These are phyloP conservation scores for Cryptomeria japonica DNA, from an alignment of 75 land plant genomes.

Conservation along the genomic window DNA sequence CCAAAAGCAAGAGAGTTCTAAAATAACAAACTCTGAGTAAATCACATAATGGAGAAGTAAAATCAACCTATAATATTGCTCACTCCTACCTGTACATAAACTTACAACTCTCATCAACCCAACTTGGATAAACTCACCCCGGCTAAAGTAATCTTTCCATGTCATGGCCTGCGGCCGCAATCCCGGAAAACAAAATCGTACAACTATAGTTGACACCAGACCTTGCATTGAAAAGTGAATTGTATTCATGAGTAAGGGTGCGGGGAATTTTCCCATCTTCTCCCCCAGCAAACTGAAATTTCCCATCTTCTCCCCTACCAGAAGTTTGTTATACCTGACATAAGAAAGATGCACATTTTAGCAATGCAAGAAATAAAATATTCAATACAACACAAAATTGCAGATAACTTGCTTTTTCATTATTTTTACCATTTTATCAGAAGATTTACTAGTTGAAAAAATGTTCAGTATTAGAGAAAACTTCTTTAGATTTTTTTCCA, in stretches of 20 bases:
- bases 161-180: conserved; percentile 32
- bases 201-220: conserved; percentile 56
- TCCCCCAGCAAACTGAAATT: conserved; percentile 80
- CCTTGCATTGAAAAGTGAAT: conserved; percentile 97
- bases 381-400: neutral
- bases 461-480: neutral
- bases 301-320: conserved; percentile 39
- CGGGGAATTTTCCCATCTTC: conserved; percentile 87
- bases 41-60: neutral
- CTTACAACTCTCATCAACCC: neutral
- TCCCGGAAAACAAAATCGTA: conserved; percentile 32
- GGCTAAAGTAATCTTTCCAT: conserved; percentile 52
- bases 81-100: neutral
- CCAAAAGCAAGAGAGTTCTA: neutral
- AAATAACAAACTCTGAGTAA: neutral
- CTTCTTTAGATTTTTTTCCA: neutral
- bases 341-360: conserved; percentile 6
- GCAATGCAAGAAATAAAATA: conserved; percentile 14
- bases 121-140: conserved; percentile 32
- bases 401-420: neutral
- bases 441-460: neutral
- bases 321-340: conserved; percentile 41
- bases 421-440: neutral
- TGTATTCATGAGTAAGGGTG: conserved; percentile 97
- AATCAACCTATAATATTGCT: neutral